Base-by-base conservation (phyloP, 2,329 filamentous ascomycete species). In the Aspergillus uvarum region DNA sequence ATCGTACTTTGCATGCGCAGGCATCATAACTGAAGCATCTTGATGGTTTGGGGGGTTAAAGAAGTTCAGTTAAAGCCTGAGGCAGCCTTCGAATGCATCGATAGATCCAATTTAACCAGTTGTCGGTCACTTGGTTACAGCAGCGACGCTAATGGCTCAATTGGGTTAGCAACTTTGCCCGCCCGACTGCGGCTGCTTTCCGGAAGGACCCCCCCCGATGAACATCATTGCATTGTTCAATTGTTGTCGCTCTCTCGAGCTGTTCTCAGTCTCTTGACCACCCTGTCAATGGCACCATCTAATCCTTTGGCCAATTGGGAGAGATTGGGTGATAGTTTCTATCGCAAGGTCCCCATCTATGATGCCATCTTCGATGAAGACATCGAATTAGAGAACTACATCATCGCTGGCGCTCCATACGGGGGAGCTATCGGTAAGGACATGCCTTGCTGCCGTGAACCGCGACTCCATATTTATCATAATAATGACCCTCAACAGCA, bases 321-420 rank as follows among this genome's bases (percentile, higher is more conserved):
- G 82, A 90, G 87, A 77, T 87, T 98, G 67, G 95, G 92, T 73
- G 90, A 96, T 77, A 89, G 87, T 71, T 98, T 96, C 83, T 99
- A 98, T 81, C 91, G 94, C 76, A 97, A 96, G 81, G 88, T 91
- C 59, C 90, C 94, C 77, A 86, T 96, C 62, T 99, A 98, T 82
- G 93, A 92, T 62, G 90, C 88, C 66, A 86, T 98, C 65, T 99
- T 98, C 76, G 92, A 96, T 77, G 86, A 90, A 73, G 92, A 96
- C 74, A 83, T 97, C 63, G 93, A 99, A 79, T 85, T 99, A 67
- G 93, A 97, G 81, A 96, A 95, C 80, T 96, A 96, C 80, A 84
- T 94, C 70, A 88, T 97, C 71, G 88, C 89, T 59, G 95, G 93
- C 72, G 96, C 95, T 74, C 92, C 92, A 24, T 97, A 95, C 77